A percentile compares a stretch with the other conserved stretches of the same genome.
These are phyloP conservation scores for Singerocomus rubriflavus DNA, from an alignment of 1,284 basidiomycete genomes.

Conservation along the genomic window DNA sequence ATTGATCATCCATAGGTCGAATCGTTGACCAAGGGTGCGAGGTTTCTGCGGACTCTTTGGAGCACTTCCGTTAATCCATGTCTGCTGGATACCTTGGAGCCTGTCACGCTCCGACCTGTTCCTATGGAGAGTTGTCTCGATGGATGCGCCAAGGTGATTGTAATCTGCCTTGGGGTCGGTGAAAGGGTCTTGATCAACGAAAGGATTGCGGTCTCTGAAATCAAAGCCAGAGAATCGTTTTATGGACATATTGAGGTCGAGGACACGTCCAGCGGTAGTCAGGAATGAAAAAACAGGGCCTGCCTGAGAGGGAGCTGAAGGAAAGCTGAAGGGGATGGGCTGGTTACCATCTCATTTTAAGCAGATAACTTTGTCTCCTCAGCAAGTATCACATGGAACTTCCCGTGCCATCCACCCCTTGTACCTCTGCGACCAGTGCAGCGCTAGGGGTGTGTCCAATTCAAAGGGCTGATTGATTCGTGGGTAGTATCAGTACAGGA, in stretches of 20 bases:
- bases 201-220: constrained; percentile 62
- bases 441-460: neutral
- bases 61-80: constrained; percentile 36
- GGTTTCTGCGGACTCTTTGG: constrained; percentile 33
- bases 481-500: neutral
- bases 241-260: constrained; percentile 30
- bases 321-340: neutral
- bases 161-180: constrained; percentile 21
- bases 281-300: constrained; percentile 39
- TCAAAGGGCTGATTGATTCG: neutral
- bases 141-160: constrained; percentile 12
- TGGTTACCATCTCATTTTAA: constrained; percentile 14
- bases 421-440: neutral
- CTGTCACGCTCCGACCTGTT: constrained; percentile 78
- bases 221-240: constrained; percentile 66
- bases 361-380: constrained; percentile 7
- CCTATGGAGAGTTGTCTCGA: constrained; percentile 51
- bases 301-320: constrained; percentile 41
- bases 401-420: constrained; percentile 2
- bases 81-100: constrained; percentile 74
- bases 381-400: constrained; percentile 15
- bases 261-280: constrained; percentile 34
- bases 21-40: constrained; percentile 42
- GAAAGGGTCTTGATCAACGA: constrained; percentile 51
- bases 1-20: constrained; percentile 85